Conservation (phyloP, 495 filamentous ascomycete genomes). For the Aspergillus homomorphus region DNA sequence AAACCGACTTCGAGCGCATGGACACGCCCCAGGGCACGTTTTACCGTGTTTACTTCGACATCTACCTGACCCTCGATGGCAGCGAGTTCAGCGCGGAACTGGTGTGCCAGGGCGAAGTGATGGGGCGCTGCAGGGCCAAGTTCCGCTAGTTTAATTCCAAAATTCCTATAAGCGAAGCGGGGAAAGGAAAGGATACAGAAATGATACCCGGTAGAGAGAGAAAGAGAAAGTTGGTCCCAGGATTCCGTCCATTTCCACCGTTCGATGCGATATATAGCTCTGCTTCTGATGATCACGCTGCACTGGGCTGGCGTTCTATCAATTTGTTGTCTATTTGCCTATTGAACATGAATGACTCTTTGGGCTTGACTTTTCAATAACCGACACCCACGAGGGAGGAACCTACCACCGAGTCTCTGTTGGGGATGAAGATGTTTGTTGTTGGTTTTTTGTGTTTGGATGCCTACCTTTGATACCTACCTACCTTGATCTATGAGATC, state of each 20-base stretch:
- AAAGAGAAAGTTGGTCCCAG: background rate
- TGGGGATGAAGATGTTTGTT: too few relatives aligned
- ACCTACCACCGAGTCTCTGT: too few relatives aligned
- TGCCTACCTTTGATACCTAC: too few relatives aligned
- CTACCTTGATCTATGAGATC: too few relatives aligned
- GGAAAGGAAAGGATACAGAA: constrained; percentile 1
- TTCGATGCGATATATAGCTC: constrained; percentile 9
- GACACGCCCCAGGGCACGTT: constrained; percentile 98
- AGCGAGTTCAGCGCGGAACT: constrained; percentile 97
- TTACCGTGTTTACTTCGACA: constrained; percentile 80
- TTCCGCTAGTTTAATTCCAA: constrained; percentile 56
- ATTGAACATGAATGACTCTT: too few relatives aligned
- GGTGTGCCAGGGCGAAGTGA: constrained; percentile 97
- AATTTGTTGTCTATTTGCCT: constrained; percentile 10
- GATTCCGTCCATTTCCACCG: background rate
- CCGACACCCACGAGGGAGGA: too few relatives aligned
- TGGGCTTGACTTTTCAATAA: too few relatives aligned
- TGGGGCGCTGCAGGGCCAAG: constrained; percentile 91
- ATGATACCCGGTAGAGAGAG: background rate
- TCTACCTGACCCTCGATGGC: constrained; percentile 93
- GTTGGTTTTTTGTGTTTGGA: too few relatives aligned
- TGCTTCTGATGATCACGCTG: constrained; percentile 19
- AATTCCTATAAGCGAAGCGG: background rate
- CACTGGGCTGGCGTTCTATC: constrained; percentile 22
- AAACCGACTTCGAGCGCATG: constrained; percentile 99